A percentile compares a stretch with the other conserved stretches of the same genome.
These are phyloP conservation scores for Tricladium varicosporioides DNA, from an alignment of 2,329 filamentous ascomycete genomes.

Conservation along the genomic window DNA sequence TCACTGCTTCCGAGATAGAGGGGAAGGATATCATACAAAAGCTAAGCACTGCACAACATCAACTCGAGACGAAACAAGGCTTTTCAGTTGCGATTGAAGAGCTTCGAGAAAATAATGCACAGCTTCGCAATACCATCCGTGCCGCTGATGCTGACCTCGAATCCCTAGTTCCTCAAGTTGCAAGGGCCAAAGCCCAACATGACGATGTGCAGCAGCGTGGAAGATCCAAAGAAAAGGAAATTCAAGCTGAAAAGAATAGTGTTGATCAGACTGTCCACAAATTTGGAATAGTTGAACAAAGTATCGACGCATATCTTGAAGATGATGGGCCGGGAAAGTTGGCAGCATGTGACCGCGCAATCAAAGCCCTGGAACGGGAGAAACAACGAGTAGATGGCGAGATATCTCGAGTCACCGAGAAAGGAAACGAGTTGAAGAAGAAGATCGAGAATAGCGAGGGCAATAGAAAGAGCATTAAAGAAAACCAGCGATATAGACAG, in stretches of 20 bases:
- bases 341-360: slow-evolving; percentile 64
- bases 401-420: slow-evolving; percentile 61
- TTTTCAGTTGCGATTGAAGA: slow-evolving; percentile 71
- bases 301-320: slow-evolving; percentile 78
- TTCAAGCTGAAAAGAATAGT: slow-evolving; percentile 68
- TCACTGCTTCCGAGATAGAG: slow-evolving; percentile 73
- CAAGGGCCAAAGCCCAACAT: slow-evolving; percentile 71
- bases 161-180: slow-evolving; percentile 70
- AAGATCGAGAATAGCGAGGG: slow-evolving; percentile 77
- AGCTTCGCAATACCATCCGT: slow-evolving; percentile 69
- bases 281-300: slow-evolving; percentile 69
- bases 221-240: slow-evolving; percentile 67
- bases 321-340: slow-evolving; percentile 73
- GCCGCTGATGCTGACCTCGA: slow-evolving; percentile 71
- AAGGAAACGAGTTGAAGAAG: slow-evolving; percentile 75
- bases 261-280: slow-evolving; percentile 75
- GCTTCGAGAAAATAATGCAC: slow-evolving; percentile 63
- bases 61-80: slow-evolving; percentile 77
- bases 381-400: slow-evolving; percentile 67
- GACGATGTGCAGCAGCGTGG: slow-evolving; percentile 75
- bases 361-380: slow-evolving; percentile 64
- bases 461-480: slow-evolving; percentile 80
- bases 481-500: slow-evolving; percentile 85
- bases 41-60: slow-evolving; percentile 66
- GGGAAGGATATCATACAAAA: slow-evolving; percentile 72